phyloP scores from a whole-genome alignment of 805 yeast genomes.

The Jamesozyma rosinii region DNA sequence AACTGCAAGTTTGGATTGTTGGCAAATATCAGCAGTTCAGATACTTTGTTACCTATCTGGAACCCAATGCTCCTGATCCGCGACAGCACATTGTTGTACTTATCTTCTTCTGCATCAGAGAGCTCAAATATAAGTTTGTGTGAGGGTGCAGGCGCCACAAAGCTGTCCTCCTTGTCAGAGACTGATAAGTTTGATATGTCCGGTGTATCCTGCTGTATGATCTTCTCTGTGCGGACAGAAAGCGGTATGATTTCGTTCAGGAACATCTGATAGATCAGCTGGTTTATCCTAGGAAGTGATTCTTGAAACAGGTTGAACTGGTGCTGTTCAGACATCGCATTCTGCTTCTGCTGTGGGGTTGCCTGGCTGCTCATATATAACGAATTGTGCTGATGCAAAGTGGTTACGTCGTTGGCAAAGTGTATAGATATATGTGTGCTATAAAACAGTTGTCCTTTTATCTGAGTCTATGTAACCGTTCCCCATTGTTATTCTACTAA shows the following conservation, averaged over 20 bases:
- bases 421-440: too few relatives aligned
- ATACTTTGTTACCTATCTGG: constrained; percentile 51
- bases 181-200: background rate
- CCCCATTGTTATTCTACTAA: too few relatives aligned
- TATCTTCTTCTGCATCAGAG: constrained; percentile 24
- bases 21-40: constrained; percentile 39
- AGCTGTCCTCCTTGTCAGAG: background rate
- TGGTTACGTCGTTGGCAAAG: too few relatives aligned
- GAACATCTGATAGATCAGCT: constrained; percentile 50
- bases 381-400: too few relatives aligned
- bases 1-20: constrained; percentile 40
- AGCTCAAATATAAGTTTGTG: constrained; percentile 22
- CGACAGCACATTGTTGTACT: constrained; percentile 43
- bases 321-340: constrained; percentile 11
- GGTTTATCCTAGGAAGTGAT: constrained; percentile 39
- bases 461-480: too few relatives aligned
- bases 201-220: constrained; percentile 18
- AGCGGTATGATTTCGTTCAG: constrained; percentile 71
- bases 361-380: constrained; percentile 4
- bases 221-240: constrained; percentile 52
- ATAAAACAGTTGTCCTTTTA: too few relatives aligned
- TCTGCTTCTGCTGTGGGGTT: background rate
- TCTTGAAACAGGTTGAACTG: constrained; percentile 26
- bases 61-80: constrained; percentile 67
- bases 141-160: constrained; percentile 9